A percentile compares a stretch with the other conserved stretches of the same genome.
phyloP scores from a whole-genome alignment of 139 green algal genomes.

The Zygnema circumcarinatum region DNA sequence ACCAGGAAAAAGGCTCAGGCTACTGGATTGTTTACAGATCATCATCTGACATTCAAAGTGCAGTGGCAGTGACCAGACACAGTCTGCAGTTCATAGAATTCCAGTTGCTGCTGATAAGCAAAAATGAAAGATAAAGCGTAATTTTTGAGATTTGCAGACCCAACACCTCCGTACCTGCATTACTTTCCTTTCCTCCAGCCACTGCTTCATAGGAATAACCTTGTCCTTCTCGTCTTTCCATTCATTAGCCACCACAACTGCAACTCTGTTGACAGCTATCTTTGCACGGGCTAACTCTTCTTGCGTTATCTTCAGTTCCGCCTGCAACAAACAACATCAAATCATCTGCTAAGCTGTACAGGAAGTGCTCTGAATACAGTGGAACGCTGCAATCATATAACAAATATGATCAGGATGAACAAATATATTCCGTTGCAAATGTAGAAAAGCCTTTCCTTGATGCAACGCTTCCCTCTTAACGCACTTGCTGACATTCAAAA shows the following conservation, averaged over 20 bases:
- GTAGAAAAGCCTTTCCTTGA: no score
- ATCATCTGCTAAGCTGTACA: not conserved
- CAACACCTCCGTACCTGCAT: constrained; percentile 47
- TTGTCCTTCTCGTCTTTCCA: constrained; percentile 62
- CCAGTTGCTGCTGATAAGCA: not conserved
- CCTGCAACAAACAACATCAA: no score
- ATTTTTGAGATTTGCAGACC: no score
- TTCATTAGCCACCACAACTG: constrained; percentile 48
- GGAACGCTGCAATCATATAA: no score
- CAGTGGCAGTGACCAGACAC: not conserved
- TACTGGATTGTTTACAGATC: no score
- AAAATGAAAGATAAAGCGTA: not conserved
- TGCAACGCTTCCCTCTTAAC: no score
- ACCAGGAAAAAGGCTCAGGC: not conserved
- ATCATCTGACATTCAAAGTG: no score
- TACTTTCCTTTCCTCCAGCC: constrained; percentile 50
- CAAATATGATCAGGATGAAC: no score
- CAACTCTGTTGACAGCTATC: constrained; percentile 41
- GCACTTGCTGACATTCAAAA: no score
- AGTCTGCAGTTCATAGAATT: not conserved
- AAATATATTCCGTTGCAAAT: no score
- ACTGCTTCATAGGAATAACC: constrained; percentile 59
- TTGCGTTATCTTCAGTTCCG: constrained; percentile 29
- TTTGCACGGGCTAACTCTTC: constrained; percentile 51
- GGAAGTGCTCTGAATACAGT: no score